Conservation (phyloP, 2,329 filamentous ascomycete species). For the Botrytis squamosa region DNA sequence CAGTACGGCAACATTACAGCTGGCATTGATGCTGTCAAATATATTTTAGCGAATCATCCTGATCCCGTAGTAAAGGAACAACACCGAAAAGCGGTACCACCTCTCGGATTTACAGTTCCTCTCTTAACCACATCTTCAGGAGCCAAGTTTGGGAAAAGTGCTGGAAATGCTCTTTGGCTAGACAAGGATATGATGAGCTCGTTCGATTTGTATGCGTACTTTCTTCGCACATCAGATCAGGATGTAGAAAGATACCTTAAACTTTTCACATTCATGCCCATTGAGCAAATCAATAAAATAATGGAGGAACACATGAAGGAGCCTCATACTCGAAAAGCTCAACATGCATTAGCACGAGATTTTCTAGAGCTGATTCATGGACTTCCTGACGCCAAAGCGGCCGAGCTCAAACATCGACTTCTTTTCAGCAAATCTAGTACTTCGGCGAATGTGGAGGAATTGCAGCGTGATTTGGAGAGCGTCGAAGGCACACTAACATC, state of each 20-base stretch:
- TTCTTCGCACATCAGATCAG: constrained; percentile 76
- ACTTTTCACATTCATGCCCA: constrained; percentile 84
- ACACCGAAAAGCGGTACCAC: constrained; percentile 45
- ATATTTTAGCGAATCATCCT: constrained; percentile 60
- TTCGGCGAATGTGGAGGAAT: constrained; percentile 27
- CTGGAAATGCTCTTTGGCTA: constrained; percentile 92
- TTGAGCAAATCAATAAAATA: constrained; percentile 62
- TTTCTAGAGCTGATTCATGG: constrained; percentile 81
- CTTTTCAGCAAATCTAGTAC: constrained; percentile 41
- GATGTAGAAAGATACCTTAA: constrained; percentile 81
- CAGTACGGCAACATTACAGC: constrained; percentile 96
- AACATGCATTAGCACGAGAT: constrained; percentile 80
- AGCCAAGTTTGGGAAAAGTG: constrained; percentile 91
- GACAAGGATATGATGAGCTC: constrained; percentile 75
- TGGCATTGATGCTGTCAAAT: constrained; percentile 81
- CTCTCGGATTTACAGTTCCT: constrained; percentile 87
- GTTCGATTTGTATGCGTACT: constrained; percentile 90
- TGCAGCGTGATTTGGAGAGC: neutral
- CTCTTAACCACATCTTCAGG: constrained; percentile 83
- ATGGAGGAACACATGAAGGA: constrained; percentile 68
- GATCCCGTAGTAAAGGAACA: constrained; percentile 46
- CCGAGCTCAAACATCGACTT: constrained; percentile 56
- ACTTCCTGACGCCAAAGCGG: constrained; percentile 57
- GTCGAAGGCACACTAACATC: neutral
- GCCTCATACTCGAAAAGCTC: constrained; percentile 71